phyloP scores from a whole-genome alignment of 1,284 basidiomycete genomes.

The Tilletia caries region DNA sequence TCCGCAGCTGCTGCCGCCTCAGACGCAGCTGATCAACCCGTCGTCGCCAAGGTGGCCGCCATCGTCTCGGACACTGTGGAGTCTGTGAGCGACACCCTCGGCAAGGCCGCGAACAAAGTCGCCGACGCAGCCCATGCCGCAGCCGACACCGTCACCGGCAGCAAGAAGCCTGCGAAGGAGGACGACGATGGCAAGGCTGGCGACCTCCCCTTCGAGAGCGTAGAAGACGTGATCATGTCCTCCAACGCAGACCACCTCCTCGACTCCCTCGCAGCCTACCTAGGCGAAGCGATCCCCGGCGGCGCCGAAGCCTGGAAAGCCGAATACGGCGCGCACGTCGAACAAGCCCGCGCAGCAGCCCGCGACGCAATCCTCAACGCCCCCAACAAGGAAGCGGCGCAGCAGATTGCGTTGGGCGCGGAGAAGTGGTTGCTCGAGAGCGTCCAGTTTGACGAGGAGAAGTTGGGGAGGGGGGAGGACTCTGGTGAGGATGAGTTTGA shows the following conservation, averaged over 20 bases:
- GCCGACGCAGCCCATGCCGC: constrained; percentile 5
- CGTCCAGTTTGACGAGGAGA: constrained; percentile 33
- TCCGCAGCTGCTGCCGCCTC: not conserved
- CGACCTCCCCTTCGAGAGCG: constrained; percentile 22
- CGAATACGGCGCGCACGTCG: constrained; percentile 32
- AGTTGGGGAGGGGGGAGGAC: constrained; percentile 31
- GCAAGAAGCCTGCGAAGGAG: constrained; percentile 13
- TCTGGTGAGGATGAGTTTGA: constrained; percentile 23
- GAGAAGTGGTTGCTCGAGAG: constrained; percentile 40
- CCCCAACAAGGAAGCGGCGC: not conserved
- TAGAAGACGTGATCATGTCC: constrained; percentile 22
- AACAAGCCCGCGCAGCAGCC: constrained; percentile 23
- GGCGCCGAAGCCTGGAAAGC: constrained; percentile 26
- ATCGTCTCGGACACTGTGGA: not conserved
- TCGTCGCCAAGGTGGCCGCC: not conserved
- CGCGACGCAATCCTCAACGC: constrained; percentile 10
- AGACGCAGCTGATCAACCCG: not conserved
- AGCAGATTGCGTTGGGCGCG: constrained; percentile 35
- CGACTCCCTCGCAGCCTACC: constrained; percentile 26
- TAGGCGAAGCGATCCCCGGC: constrained; percentile 12
- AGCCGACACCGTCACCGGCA: not conserved
- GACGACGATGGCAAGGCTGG: constrained; percentile 8
- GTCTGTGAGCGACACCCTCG: not conserved
- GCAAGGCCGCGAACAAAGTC: constrained; percentile 6
- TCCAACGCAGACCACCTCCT: constrained; percentile 19